Base-by-base conservation (phyloP, 805 yeast species). In the Ogataea salicorniae region DNA sequence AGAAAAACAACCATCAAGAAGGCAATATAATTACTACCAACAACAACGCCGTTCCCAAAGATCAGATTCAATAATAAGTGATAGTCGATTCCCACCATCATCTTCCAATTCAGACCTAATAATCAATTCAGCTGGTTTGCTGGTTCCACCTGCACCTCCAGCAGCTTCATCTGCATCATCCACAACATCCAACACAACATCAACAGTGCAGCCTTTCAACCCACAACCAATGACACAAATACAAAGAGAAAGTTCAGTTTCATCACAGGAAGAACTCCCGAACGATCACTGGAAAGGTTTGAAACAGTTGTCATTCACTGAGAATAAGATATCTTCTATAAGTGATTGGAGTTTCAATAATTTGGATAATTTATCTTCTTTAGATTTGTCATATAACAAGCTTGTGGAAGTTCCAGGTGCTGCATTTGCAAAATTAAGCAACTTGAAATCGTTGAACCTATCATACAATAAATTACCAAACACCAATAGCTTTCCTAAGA, bases 351-450 rank as follows among this genome's bases (percentile, higher is more conserved):
- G 63, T 37, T 69, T 69, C 49, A 66, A 58, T 41, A 59, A 51
- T 37, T 55, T 65, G 18, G 59, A 54, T 17, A 63, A 66, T 40
- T 55, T 74, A 13, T 57, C 71, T 1, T 66, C 75, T 2, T 68
- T 82, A 43, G 84, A 83, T 55, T 61, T 82, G 33, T 81, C 87
- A 2, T 70, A 73, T 49, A 82, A 82, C 54, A 61, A 71, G 37
- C 64, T 82, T 31, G 72, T 71, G 22, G 62, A 63, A 8, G 55
- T 82, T 9, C 87, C 87, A 0, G 65, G 66, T n/a, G 57, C 47
- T 6, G 80, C 84, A 4, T 67, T 83, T 39, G 69, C 74, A 15
- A 72, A 73, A 41, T 69, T 82, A 35, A 54, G 62, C 2, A 73
- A 71, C 57, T 60, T 80, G 51, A 77, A 75, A 53, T 76, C 78